Evolutionary conservation across 306 rosid species (phyloP).

Genomic region (Sindora glabra): DNA sequence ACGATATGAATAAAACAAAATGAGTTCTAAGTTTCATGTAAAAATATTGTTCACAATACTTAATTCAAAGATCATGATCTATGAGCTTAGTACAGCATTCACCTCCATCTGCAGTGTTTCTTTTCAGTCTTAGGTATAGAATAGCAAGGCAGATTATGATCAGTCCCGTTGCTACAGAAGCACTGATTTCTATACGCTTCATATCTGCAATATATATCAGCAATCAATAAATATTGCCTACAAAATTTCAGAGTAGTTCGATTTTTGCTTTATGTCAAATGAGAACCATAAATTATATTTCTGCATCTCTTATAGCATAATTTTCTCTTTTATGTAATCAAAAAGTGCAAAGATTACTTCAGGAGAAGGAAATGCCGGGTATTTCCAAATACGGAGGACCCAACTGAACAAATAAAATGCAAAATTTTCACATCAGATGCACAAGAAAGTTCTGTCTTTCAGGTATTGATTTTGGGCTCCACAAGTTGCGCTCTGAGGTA

Average conservation of each 20-base stretch:
- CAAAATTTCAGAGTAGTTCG: background rate
- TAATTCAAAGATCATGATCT: background rate
- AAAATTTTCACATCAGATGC: too few relatives aligned
- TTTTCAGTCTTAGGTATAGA: background rate
- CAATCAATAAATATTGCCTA: background rate
- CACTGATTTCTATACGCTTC: slow-evolving; percentile 4
- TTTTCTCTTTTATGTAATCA: background rate
- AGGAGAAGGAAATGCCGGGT: too few relatives aligned
- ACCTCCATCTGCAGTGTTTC: slow-evolving; percentile 6
- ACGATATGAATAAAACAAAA: background rate
- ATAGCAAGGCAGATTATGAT: background rate
- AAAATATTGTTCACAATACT: background rate
- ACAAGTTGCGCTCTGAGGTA: background rate
- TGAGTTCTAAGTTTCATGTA: background rate
- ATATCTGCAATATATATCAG: background rate
- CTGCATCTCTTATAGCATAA: background rate
- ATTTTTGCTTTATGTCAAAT: background rate
- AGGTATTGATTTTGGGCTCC: too few relatives aligned
- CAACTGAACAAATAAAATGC: too few relatives aligned
- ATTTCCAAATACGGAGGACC: too few relatives aligned
- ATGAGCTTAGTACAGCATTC: background rate
- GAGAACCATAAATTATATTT: background rate
- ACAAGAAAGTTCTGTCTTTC: too few relatives aligned
- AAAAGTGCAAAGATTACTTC: too few relatives aligned
- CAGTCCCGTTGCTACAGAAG: background rate